Base-by-base conservation (phyloP, 345 rosid genomes). In the Salix koriyanagi region DNA sequence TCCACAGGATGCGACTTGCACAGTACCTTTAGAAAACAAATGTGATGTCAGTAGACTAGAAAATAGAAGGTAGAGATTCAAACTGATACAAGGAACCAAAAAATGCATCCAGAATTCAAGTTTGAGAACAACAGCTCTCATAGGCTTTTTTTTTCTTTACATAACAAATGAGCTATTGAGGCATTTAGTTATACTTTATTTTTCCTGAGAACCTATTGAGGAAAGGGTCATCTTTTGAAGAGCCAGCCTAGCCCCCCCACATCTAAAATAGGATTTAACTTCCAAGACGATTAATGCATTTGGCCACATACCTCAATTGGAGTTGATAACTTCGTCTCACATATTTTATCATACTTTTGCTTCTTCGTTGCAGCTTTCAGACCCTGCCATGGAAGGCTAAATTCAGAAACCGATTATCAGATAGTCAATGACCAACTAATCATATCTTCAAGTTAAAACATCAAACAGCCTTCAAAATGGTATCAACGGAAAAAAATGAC, bases 351-450 rank as follows among this genome's bases (percentile, higher is more conserved):
- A 73, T 94, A 92, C 77, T 94, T 92, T 72, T 92, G 97, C 85
- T 92, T 94, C 82, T 94, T 94, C 62, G 94, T 92, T 46, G 91
- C 94, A 58, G 94, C 97, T 87, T 88, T 92, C 75, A 94, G 84
- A 62, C 98, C 98, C 87, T 90, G 98, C 98, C 97, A 94, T 8
- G 98, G 98, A 76, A 94, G 96, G 86, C 96, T 94, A 80, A 73
- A 72, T 65, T 3, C 28, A 56, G 42, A 65, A 64, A 64, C 70
- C 41, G 46, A 19, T 44, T 56, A 64, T 48, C 44, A 64, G 14
- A 42, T 44, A 64, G 37, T 19, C 34, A 56, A 23, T 1, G 44
- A 65, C 44, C 61, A 39, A 15, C 41, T 28, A 15, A 18, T 64
- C 30, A 39, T 21, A 36, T 56, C 50, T 26, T 62, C 76, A 42